Evolutionary conservation across 73 alveolate species (phyloP).

Genomic region (Effrenium voratum): DNA sequence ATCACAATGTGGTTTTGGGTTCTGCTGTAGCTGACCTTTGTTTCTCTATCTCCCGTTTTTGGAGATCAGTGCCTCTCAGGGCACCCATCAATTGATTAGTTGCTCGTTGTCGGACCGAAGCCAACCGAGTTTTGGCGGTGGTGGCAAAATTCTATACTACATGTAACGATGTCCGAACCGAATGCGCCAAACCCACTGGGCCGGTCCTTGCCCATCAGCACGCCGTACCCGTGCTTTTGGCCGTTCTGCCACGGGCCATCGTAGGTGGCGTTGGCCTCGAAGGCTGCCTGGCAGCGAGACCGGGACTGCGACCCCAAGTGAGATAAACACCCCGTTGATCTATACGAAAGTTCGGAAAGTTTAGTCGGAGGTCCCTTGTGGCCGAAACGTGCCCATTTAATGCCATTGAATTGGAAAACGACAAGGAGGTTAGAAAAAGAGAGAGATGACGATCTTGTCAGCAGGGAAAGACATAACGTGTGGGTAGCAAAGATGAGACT

Average conservation of each 20-base stretch:
- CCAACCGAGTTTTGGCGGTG: no score
- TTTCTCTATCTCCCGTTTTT: no score
- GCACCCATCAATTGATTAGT: no score
- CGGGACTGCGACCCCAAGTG: not conserved
- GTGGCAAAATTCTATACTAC: no score
- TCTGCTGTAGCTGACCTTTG: no score
- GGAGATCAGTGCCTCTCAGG: no score
- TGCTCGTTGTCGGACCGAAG: no score
- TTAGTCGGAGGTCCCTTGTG: not conserved
- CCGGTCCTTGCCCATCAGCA: constrained; percentile 2
- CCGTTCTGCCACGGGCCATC: constrained; percentile 66
- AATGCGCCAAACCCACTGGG: no score
- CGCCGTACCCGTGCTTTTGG: constrained; percentile 77
- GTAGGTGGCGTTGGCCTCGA: constrained; percentile 43
- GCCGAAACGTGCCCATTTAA: not conserved
- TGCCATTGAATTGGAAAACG: no score
- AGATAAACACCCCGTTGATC: not conserved
- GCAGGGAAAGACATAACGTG: not conserved
- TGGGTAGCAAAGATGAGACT: not conserved
- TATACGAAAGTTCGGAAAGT: no score
- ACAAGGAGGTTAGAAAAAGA: not conserved
- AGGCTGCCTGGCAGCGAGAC: not conserved
- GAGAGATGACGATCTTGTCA: not conserved
- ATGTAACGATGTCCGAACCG: no score
- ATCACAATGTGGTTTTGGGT: no score